Conservation (phyloP, 768 basidiomycete genomes). For the Boletus subcaerulescens region DNA sequence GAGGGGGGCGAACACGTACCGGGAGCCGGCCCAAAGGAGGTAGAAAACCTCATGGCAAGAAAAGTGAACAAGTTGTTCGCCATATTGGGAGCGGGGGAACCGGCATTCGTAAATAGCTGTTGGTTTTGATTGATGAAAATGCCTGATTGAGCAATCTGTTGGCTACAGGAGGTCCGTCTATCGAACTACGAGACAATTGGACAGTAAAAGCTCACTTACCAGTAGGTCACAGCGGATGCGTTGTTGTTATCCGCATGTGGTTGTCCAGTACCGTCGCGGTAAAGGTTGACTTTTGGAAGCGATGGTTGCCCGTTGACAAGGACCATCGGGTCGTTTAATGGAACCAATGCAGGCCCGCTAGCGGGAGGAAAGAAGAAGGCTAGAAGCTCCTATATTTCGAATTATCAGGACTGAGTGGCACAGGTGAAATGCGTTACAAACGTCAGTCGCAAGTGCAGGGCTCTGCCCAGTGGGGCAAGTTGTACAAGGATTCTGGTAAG, state of each 20-base stretch:
- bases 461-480: conserved; percentile 20
- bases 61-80: conserved; percentile 28
- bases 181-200: not conserved
- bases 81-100: conserved; percentile 19
- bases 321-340: conserved; percentile 27
- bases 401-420: not conserved
- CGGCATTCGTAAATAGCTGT: conserved; percentile 11
- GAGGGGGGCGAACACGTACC: conserved; percentile 9
- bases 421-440: not conserved
- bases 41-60: conserved; percentile 29
- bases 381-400: conserved; percentile 19
- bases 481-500: conserved; percentile 26
- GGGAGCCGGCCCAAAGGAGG: conserved; percentile 22
- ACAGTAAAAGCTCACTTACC: conserved; percentile 7
- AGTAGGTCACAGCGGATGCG: conserved; percentile 21
- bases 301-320: conserved; percentile 23
- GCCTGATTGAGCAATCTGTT: conserved; percentile 22
- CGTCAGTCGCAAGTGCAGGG: conserved; percentile 24
- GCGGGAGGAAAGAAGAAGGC: conserved; percentile 25
- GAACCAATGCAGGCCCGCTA: conserved; percentile 23
- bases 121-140: conserved; percentile 26
- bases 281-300: conserved; percentile 27
- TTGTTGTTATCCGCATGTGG: conserved; percentile 22
- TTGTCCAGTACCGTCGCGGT: conserved; percentile 27
- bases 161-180: conserved; percentile 1